These are phyloP conservation scores for Neodidymelliopsis sp. DNA, from an alignment of 2,329 filamentous ascomycete species.

Conservation along the genomic window DNA sequence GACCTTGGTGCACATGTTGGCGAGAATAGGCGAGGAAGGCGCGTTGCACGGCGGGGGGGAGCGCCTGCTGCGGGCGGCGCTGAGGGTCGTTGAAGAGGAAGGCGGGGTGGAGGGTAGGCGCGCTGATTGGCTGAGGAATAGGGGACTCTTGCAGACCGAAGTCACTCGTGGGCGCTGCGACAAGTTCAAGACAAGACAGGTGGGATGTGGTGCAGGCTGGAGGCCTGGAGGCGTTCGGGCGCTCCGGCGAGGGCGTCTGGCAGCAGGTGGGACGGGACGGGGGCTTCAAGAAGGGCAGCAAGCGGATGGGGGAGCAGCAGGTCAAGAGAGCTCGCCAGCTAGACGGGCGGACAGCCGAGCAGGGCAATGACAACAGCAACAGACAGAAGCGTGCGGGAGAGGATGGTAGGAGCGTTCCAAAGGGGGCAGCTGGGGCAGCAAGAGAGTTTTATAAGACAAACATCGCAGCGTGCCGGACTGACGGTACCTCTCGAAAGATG, in stretches of 20 bases:
- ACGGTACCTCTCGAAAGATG: conserved; percentile 47
- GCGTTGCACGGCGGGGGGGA: conserved; percentile 30
- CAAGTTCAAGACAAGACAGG: conserved; percentile 19
- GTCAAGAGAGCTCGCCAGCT: conserved; percentile 17
- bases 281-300: conserved; percentile 17
- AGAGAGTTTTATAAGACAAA: conserved; percentile 50
- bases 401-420: conserved; percentile 41
- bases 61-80: conserved; percentile 33
- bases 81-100: conserved; percentile 20
- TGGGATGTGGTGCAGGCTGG: conserved; percentile 7
- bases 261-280: conserved; percentile 17
- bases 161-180: conserved; percentile 13
- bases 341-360: conserved; percentile 12
- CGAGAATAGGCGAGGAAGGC: conserved; percentile 24
- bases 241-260: conserved; percentile 15
- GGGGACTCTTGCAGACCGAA: conserved; percentile 25
- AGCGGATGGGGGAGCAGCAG: conserved; percentile 17
- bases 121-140: conserved; percentile 36
- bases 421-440: conserved; percentile 42
- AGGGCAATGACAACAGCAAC: conserved; percentile 20
- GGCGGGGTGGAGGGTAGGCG: conserved; percentile 32
- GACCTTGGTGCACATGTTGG: conserved; percentile 57
- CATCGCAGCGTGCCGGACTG: conserved; percentile 46
- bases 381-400: conserved; percentile 28
- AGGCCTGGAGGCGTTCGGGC: not conserved